Base-by-base conservation (phyloP, 768 basidiomycete genomes). In the Termitomyces bulborhizus region DNA sequence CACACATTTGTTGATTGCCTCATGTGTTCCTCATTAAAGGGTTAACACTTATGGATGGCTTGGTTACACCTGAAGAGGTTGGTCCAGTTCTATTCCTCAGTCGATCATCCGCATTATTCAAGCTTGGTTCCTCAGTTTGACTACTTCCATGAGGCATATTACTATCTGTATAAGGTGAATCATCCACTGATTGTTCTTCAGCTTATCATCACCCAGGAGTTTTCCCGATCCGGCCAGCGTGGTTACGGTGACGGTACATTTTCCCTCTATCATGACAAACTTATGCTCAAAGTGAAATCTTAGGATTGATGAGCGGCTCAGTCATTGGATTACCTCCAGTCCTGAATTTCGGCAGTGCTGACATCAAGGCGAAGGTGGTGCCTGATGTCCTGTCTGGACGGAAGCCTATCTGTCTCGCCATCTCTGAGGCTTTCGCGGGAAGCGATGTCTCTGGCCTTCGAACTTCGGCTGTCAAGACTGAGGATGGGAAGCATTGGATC, bases 341-440 rank as follows among this genome's bases (percentile, higher is more conserved):
- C 34, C 73, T 93, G 56, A 92, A 93, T 71, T 96, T 93, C 64
- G 93, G 82, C 6, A 78, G 73, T 21, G 77, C 79, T 2, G 82
- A 77, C 45, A 70, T 81, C 43, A 79, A 75, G 65, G 71, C 74
- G 18, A 80, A 73, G 64, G 73, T 86, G 57, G 64, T 88, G 12
- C 80, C 82, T 11, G 87, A 88, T 53, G 78, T 89, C 3, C 73
- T 92, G 34, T 73, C 79, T 46, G 87, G 85, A 21, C 80, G 85
- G 73, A 90, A 87, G 72, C 84, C 82, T 61, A 90, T 95, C 59
- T 88, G 84, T 58, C 74, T 95, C 15, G 93, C 93, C 40, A 90
- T 95, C 56, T 86, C 88, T 34, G 93, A 97, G 69, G 91, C 93
- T 0, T 90, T 88, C 56, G 92, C 91, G 2, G 92, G 88, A 51